Conservation (phyloP, 2,329 filamentous ascomycete genomes). For the Alternaria incomplexa region DNA sequence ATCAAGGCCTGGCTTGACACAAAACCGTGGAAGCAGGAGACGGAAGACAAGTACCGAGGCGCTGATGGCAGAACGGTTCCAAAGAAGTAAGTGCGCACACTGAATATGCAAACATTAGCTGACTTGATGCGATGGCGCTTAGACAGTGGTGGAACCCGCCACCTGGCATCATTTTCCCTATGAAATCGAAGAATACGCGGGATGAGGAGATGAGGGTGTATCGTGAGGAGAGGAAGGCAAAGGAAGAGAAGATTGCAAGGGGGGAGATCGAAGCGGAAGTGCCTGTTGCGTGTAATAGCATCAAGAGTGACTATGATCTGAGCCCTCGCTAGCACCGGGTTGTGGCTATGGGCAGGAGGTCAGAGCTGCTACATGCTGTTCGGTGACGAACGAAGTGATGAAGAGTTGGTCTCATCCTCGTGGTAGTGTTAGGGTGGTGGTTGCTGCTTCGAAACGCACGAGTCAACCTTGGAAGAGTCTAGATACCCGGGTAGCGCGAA, state of each 20-base stretch:
- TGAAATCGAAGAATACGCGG: slow-evolving; percentile 1
- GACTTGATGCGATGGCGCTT: neutral
- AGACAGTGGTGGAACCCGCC: slow-evolving; percentile 4
- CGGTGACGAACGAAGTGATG: too few relatives aligned
- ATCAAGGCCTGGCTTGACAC: slow-evolving; percentile 4
- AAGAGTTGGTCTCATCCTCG: too few relatives aligned
- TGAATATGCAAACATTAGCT: neutral
- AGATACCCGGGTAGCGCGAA: too few relatives aligned
- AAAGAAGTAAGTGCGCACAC: neutral
- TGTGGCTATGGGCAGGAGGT: too few relatives aligned
- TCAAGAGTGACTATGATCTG: slow-evolving; percentile 5
- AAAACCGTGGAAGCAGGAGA: slow-evolving; percentile 1
- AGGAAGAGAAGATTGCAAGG: slow-evolving; percentile 2
- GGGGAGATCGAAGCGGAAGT: neutral
- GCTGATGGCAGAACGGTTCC: slow-evolving; percentile 2
- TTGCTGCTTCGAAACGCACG: too few relatives aligned
- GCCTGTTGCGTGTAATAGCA: neutral
- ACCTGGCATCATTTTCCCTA: neutral
- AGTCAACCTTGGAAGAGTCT: too few relatives aligned
- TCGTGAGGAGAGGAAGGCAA: neutral
- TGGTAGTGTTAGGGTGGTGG: too few relatives aligned
- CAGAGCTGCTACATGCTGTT: too few relatives aligned
- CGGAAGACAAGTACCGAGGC: slow-evolving; percentile 1
- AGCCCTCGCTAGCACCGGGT: slow-evolving; percentile 5
- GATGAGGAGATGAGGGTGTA: neutral